Base-by-base conservation (phyloP, 2,329 filamentous ascomycete species). In the Anthostomella pinea region DNA sequence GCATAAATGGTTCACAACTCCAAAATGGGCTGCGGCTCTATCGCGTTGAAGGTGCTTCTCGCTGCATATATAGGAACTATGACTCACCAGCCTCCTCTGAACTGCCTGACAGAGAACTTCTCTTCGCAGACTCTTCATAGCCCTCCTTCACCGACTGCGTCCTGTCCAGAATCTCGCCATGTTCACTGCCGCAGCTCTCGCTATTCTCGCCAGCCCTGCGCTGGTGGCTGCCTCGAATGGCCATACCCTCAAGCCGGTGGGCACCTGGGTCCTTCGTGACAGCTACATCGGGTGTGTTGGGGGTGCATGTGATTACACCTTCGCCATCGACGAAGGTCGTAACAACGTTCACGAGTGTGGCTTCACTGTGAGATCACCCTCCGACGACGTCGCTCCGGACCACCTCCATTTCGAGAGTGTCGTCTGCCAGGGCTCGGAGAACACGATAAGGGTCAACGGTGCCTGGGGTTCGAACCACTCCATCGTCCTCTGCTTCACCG, bases 391-490 rank as follows among this genome's bases (percentile, higher is more conserved):
- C 13, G 14, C 14, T 11, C 19, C 31, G 31, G 31, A 33, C 22
- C 15, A 17, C 14, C 23, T 23, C 13, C 31, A 33, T n/a, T 33
- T 33, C 31, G 19, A 33, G 16, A 17, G 16, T 8, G 11, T 23
- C 8, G 22, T 21, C 31, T 33, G 31, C 21, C 19, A 32, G n/a
- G 31, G 16, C 31, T 14, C 25, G 21, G 22, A 25, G 4, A 17
- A 39, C 10, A 38, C 33, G n/a, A n/a, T n/a, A n/a, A 15, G 27
- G 15, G 30, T 38, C 22, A 38, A 38, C 23, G 35, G 29, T n/a
- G 28, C 35, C 29, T 38, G 35, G 35, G 16, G 14, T 5, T 8
- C 8, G 8, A 17, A 31, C 15, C 27, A 24, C 16, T 25, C 29
- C 18, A 33, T 38, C 23, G 35, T 38, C 3, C 17, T 38, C 2